phyloP scores from a whole-genome alignment of 352 stramenopile genomes.

The Globisporangium echinulatum region DNA sequence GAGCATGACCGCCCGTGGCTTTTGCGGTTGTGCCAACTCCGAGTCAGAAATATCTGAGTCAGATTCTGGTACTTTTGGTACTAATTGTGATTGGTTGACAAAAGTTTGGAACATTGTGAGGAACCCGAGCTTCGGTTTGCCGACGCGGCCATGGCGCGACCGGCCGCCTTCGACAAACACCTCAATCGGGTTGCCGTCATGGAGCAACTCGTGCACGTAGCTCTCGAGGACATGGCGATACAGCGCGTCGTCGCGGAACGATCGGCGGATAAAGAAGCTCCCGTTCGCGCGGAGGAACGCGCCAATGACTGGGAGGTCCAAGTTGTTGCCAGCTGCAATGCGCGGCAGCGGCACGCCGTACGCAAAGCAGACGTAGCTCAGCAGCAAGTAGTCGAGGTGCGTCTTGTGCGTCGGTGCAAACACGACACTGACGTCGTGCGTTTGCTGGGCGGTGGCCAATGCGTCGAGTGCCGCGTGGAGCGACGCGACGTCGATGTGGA shows the following conservation, averaged over 20 bases:
- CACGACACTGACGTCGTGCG: conserved; percentile 58
- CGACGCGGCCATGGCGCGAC: conserved; percentile 72
- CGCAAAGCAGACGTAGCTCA: conserved; percentile 87
- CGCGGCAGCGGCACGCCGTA: conserved; percentile 82
- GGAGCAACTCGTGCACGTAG: conserved; percentile 80
- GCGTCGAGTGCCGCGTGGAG: conserved; percentile 48
- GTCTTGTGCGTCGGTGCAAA: conserved; percentile 87
- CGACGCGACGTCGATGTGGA: conserved; percentile 67
- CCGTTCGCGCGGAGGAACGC: conserved; percentile 78
- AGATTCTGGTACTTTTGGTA: conserved; percentile 4
- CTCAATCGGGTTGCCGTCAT: conserved; percentile 78
- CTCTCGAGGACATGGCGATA: conserved; percentile 84
- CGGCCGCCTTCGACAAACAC: conserved; percentile 87
- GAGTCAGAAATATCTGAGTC: too few species aligned
- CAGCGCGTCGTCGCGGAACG: conserved; percentile 56
- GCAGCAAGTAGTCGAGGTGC: conserved; percentile 88
- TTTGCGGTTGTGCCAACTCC: not conserved
- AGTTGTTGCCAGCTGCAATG: conserved; percentile 85
- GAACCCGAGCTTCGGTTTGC: conserved; percentile 65
- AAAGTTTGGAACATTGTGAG: conserved; percentile 71
- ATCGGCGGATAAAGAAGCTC: conserved; percentile 88
- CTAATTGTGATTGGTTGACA: conserved; percentile 16
- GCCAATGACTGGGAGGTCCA: conserved; percentile 78
- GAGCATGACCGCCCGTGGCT: conserved; percentile 54
- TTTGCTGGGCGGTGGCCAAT: conserved; percentile 22